Evolutionary conservation across 306 rosid species (phyloP).

Genomic region (Cucurbita moschata): DNA sequence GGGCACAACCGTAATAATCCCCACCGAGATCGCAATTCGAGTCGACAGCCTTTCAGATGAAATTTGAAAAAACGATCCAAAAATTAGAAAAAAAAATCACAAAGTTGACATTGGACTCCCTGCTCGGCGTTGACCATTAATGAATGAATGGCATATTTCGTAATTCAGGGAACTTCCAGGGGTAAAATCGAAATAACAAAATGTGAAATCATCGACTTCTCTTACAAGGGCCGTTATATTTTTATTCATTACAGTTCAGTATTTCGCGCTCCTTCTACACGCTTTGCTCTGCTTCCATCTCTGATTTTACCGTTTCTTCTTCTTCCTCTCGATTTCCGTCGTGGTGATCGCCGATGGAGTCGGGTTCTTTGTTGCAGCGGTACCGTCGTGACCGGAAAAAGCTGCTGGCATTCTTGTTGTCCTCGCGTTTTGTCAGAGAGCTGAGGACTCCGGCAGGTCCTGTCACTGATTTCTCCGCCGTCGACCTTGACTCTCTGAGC

Average conservation of each 20-base stretch:
- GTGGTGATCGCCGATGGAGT: constrained; percentile 5
- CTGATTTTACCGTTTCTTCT: background rate
- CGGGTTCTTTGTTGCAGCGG: constrained; percentile 16
- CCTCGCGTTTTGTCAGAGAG: constrained; percentile 29
- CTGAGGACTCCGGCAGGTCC: constrained; percentile 22
- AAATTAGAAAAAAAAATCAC: background rate
- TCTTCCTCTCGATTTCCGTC: background rate
- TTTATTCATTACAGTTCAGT: background rate
- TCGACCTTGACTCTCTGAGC: constrained; percentile 31
- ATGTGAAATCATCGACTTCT: background rate
- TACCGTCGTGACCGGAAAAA: constrained; percentile 41
- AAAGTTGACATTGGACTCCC: background rate
- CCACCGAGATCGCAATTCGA: background rate
- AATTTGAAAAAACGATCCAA: background rate
- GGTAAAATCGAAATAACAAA: background rate
- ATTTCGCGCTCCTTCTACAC: background rate
- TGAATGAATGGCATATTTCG: background rate
- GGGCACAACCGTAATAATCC: background rate
- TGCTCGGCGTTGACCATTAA: background rate
- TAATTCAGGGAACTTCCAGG: background rate
- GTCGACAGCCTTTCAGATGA: background rate
- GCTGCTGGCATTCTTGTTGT: constrained; percentile 25
- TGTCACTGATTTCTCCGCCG: constrained; percentile 8
- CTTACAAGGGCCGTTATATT: background rate
- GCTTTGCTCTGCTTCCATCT: background rate